These are phyloP conservation scores for Micractinium conductrix DNA, from an alignment of 139 green algal genomes.

Conservation along the genomic window DNA sequence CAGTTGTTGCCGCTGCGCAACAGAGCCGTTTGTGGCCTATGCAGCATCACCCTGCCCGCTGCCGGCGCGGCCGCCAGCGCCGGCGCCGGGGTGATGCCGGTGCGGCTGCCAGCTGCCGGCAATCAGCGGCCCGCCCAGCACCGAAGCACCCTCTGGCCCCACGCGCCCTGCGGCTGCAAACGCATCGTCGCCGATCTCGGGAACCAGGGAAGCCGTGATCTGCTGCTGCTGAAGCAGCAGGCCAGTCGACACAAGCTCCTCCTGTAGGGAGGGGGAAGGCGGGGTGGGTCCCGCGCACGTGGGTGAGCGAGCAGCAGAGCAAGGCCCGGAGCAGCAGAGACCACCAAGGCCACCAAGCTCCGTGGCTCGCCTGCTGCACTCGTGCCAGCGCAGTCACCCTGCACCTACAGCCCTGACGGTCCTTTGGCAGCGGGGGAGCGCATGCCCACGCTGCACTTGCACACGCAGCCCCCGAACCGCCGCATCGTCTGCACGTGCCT, in stretches of 20 bases:
- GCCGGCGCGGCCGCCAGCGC: neutral
- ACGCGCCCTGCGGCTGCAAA: neutral
- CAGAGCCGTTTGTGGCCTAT: too few relatives aligned
- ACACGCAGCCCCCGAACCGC: neutral
- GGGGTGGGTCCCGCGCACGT: neutral
- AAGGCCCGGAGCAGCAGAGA: neutral
- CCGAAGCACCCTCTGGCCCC: neutral
- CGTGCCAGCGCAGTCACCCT: too few relatives aligned
- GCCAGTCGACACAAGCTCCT: slow-evolving; percentile 5
- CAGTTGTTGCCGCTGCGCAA: too few relatives aligned
- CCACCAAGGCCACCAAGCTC: too few relatives aligned
- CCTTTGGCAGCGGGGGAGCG: neutral
- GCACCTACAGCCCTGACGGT: too few relatives aligned
- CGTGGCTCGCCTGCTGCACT: too few relatives aligned
- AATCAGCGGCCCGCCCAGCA: slow-evolving; percentile 4
- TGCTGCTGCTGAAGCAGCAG: slow-evolving; percentile 4
- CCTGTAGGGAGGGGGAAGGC: neutral
- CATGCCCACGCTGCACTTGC: too few relatives aligned
- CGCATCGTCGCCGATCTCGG: neutral
- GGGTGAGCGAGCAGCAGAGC: neutral
- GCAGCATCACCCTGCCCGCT: too few relatives aligned
- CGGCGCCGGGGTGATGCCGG: neutral
- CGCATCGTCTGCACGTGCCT: too few relatives aligned
- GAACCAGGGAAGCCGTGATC: slow-evolving; percentile 1
- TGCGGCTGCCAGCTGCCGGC: neutral